phyloP scores from a whole-genome alignment of 768 basidiomycete species.

The Clathrus columnatus region DNA sequence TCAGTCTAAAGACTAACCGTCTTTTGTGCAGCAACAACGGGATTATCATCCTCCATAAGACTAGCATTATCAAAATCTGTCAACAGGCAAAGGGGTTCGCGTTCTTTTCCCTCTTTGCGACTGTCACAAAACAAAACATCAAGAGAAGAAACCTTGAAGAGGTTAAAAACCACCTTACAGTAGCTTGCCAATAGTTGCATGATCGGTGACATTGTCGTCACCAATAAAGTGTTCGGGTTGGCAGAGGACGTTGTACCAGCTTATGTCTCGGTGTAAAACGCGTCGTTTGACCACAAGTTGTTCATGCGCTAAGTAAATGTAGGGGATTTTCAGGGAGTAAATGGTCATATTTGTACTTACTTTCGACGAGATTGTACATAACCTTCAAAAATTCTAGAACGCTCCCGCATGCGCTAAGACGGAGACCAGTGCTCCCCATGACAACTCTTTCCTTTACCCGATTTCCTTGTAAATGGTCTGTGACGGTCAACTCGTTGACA shows the following conservation, averaged over 20 bases:
- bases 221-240: not conserved
- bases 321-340: not conserved
- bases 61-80: not conserved
- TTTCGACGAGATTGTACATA: not conserved
- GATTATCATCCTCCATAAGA: not conserved
- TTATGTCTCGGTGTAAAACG: not conserved
- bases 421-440: not conserved
- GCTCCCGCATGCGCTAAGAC: not conserved
- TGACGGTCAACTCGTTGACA: not conserved
- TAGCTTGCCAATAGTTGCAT: not conserved
- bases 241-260: not conserved
- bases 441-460: not conserved
- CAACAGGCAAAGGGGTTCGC: not conserved
- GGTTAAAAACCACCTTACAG: not conserved
- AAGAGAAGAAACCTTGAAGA: not conserved
- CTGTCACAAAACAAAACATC: not conserved
- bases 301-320: not conserved
- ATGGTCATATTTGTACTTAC: not conserved
- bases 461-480: too few species aligned
- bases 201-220: not conserved
- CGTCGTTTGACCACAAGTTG: not conserved
- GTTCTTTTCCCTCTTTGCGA: not conserved
- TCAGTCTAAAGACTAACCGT: not conserved
- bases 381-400: not conserved
- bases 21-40: not conserved